A percentile compares a stretch with the other conserved stretches of the same genome.
phyloP scores from a whole-genome alignment of 1,284 basidiomycete species.

The Apiotrichum montevideense region DNA sequence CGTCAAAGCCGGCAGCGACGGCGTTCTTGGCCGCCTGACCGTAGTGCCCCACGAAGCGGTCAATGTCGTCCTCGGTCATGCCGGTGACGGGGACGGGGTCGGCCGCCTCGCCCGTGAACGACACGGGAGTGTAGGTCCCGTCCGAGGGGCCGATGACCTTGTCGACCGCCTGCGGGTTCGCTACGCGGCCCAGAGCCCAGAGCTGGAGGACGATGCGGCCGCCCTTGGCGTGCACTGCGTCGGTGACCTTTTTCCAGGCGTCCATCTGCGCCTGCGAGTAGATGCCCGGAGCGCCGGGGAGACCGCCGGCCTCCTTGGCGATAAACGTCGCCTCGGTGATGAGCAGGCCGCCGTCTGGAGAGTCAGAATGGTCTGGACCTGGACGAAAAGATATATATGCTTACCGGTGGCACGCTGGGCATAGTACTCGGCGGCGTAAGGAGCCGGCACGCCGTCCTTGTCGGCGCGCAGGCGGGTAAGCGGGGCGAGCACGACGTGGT shows the following conservation, averaged over 20 bases:
- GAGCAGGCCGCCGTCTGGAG: constrained; percentile 32
- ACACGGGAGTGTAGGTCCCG: constrained; percentile 37
- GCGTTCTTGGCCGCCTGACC: constrained; percentile 53
- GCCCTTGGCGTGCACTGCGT: constrained; percentile 50
- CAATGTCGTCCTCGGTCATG: constrained; percentile 35
- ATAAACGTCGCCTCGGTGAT: constrained; percentile 39
- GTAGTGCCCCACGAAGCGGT: constrained; percentile 50
- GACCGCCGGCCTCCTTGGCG: constrained; percentile 23
- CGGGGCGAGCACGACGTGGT: constrained; percentile 43
- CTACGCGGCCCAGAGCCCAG: constrained; percentile 47
- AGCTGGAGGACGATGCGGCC: constrained; percentile 52
- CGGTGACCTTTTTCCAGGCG: constrained; percentile 44
- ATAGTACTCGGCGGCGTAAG: constrained; percentile 39
- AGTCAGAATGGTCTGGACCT: background rate
- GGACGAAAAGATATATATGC: background rate
- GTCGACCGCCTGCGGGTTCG: constrained; percentile 3
- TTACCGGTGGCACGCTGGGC: constrained; percentile 33
- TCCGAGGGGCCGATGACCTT: constrained; percentile 57
- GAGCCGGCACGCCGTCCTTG: constrained; percentile 23
- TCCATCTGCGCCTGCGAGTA: constrained; percentile 31
- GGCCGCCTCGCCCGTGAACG: no score
- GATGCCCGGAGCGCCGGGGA: constrained; percentile 25
- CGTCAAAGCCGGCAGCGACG: constrained; percentile 60
- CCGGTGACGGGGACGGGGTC: constrained; percentile 1
- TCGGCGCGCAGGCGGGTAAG: constrained; percentile 37